phyloP scores from a whole-genome alignment of 345 rosid species.

The Arabis alpina region DNA sequence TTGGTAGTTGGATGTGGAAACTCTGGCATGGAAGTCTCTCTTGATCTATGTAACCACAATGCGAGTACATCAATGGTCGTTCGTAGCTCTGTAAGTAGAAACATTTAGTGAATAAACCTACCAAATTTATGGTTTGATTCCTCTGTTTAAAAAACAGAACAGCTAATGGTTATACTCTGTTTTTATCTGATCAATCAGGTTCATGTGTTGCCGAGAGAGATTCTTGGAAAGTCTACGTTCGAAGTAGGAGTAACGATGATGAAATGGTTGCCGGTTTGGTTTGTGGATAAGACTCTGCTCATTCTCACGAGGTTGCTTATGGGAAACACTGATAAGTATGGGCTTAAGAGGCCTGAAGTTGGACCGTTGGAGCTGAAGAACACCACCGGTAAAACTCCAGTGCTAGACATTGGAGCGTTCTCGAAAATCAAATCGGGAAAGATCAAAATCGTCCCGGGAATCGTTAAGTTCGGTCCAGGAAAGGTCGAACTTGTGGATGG shows the following conservation, averaged over 20 bases:
- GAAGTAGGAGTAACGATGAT: conserved; percentile 57
- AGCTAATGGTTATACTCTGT: conserved; percentile 4
- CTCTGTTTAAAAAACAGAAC: neutral
- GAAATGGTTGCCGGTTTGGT: conserved; percentile 71
- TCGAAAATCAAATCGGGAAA: conserved; percentile 62
- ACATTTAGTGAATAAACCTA: neutral
- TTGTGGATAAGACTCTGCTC: conserved; percentile 67
- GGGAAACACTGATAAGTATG: conserved; percentile 60
- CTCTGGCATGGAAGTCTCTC: conserved; percentile 90
- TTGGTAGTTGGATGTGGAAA: conserved; percentile 87
- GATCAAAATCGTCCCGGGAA: conserved; percentile 70
- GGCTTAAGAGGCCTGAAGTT: conserved; percentile 58
- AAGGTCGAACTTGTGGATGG: conserved; percentile 75
- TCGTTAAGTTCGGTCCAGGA: conserved; percentile 54
- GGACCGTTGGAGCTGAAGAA: conserved; percentile 76
- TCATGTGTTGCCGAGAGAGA: conserved; percentile 80
- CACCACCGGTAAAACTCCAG: conserved; percentile 74
- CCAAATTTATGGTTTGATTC: too few species aligned
- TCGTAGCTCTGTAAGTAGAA: conserved; percentile 69
- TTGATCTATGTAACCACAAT: conserved; percentile 68
- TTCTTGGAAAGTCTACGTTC: conserved; percentile 69
- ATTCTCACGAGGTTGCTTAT: conserved; percentile 56
- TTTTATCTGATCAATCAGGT: conserved; percentile 49
- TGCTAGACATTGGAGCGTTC: conserved; percentile 70
- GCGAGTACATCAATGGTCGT: conserved; percentile 79